Base-by-base conservation (phyloP, 2,329 filamentous ascomycete genomes). In the Parafenestella ontariensis region DNA sequence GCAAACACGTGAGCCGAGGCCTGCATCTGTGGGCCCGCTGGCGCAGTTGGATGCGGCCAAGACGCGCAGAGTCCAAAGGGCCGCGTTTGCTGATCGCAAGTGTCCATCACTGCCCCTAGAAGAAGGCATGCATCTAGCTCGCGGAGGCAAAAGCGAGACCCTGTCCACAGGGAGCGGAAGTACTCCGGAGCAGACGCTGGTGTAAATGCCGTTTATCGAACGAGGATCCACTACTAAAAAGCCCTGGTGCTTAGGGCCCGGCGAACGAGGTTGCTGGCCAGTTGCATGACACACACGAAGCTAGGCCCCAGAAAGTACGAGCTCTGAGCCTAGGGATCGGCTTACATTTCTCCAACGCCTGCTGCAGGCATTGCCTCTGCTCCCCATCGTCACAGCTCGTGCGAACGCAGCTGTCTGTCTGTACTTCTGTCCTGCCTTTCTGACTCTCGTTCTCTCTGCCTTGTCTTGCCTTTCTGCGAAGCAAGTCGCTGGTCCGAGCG, bases 321-420 rank as follows among this genome's bases (percentile, higher is more conserved):
- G 66, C 59, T 60, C 64, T 66, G 64, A 42, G 57, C 50, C 62
- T 56, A 59, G 63, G 62, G 62, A 70, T 68, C 66, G 64, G 67
- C 69, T 72, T 70, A 67, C 69, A 61, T 43, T 41, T 48, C 26
- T 46, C 46, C 47, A 49, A 52, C 37, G 52, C 46, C 63, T 51
- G 47, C 54, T 49, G 54, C 57, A 64, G 55, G 48, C 56, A 49
- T 42, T 36, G 33, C 50, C 48, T 51, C 47, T 49, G 49, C 47
- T 53, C 49, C 18, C 31, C 57, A 46, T 61, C 55, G 58, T 61
- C 53, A 56, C 61, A 46, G 54, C 59, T 56, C 54, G 58, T 52
- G 62, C 48, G 26, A 40, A 23, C 34, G 28, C 37, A 13, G n/a
- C 43, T 49, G 50, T 56, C 55, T 49, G 40, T 49, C 44, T 21